phyloP scores from a whole-genome alignment of 305 asterid species.

The Lippia alba region DNA sequence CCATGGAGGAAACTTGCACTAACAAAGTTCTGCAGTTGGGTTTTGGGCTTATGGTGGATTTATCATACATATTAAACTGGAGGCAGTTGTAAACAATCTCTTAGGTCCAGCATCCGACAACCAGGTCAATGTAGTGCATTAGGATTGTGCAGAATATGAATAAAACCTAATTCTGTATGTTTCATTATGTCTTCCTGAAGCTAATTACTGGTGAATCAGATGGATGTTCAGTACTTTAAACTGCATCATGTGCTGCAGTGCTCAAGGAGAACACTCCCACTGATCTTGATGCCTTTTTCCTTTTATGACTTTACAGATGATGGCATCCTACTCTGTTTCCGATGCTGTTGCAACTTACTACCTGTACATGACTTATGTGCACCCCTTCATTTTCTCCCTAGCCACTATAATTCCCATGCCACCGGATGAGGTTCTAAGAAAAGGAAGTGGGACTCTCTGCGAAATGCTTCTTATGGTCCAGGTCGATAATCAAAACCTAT shows the following conservation, averaged over 20 bases:
- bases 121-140: constrained; percentile 25
- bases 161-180: constrained; percentile 12
- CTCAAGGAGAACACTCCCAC: constrained; percentile 3
- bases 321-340: constrained; percentile 99
- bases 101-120: constrained; percentile 24
- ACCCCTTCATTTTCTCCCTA: constrained; percentile 97
- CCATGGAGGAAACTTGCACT: constrained; percentile 27
- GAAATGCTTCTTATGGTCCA: constrained; percentile 99
- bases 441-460: constrained; percentile 99
- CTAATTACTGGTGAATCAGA: constrained; percentile 7
- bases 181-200: background rate
- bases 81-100: constrained; percentile 3
- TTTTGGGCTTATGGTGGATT: background rate
- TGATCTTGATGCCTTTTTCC: constrained; percentile 25
- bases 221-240: constrained; percentile 21
- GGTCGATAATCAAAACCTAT: constrained; percentile 52
- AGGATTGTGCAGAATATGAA: constrained; percentile 18
- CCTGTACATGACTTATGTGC: constrained; percentile 97
- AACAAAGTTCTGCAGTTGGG: constrained; percentile 9
- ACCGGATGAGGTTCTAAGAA: constrained; percentile 97
- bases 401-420: constrained; percentile 99
- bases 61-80: background rate
- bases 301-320: constrained; percentile 75
- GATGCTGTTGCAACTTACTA: constrained; percentile 99
- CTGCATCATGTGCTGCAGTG: constrained; percentile 22